These are phyloP conservation scores for Colletotrichum trifolii DNA, from an alignment of 2,329 filamentous ascomycete genomes.

Conservation along the genomic window DNA sequence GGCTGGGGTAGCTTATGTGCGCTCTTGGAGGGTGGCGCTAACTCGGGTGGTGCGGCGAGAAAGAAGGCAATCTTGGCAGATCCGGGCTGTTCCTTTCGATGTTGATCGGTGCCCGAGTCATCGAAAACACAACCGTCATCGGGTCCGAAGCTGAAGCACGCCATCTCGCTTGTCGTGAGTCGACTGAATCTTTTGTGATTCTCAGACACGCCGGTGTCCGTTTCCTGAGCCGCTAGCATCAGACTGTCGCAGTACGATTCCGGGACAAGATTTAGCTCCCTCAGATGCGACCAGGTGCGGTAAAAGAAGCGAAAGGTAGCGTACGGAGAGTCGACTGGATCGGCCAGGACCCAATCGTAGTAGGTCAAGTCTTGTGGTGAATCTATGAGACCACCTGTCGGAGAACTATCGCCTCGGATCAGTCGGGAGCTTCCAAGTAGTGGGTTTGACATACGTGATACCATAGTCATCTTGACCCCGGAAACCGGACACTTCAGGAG, in stretches of 20 bases:
- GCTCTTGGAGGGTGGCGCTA: constrained; percentile 28
- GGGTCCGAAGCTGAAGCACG: constrained; percentile 1
- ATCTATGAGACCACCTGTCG: constrained; percentile 64
- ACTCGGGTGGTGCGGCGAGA: constrained; percentile 44
- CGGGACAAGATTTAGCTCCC: constrained; percentile 59
- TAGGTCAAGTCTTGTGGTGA: constrained; percentile 61
- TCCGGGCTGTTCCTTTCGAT: not conserved
- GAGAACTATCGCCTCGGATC: constrained; percentile 52
- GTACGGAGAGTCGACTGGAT: constrained; percentile 63
- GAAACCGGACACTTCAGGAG: constrained; percentile 55
- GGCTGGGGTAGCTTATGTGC: constrained; percentile 43
- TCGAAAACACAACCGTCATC: constrained; percentile 17
- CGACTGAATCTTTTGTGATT: not conserved
- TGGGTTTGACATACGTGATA: constrained; percentile 58
- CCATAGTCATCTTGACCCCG: constrained; percentile 62
- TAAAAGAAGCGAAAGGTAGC: constrained; percentile 68
- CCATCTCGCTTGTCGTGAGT: not conserved
- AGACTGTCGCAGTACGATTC: constrained; percentile 34
- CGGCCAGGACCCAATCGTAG: constrained; percentile 64
- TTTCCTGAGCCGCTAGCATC: not conserved
- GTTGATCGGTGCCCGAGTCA: not conserved
- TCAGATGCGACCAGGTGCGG: constrained; percentile 61
- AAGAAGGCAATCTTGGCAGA: not conserved
- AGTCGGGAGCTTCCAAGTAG: not conserved
- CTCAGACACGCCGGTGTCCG: not conserved